Conservation (phyloP, 352 stramenopile genomes). For the Phytophthora multivora region DNA sequence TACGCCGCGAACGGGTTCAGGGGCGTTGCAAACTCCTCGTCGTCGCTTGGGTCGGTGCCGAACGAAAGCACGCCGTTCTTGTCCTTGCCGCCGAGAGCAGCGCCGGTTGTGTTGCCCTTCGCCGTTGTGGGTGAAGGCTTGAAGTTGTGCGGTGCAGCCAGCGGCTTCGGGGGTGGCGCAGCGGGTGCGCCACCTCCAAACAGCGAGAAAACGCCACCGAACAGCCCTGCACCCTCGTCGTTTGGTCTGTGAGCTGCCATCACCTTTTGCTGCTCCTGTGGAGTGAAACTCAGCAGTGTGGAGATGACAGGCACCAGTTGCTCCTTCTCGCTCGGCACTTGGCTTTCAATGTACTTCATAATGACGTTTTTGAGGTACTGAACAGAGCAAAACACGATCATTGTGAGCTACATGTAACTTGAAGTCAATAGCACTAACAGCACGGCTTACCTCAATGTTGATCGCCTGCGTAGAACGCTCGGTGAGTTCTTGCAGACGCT, state of each 20-base stretch:
- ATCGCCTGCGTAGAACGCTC: slow-evolving; percentile 46
- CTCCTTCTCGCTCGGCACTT: slow-evolving; percentile 75
- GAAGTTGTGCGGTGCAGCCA: slow-evolving; percentile 55
- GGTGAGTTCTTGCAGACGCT: slow-evolving; percentile 54
- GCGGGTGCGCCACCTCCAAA: slow-evolving; percentile 47
- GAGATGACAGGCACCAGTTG: slow-evolving; percentile 82
- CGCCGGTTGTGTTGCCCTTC: slow-evolving; percentile 23
- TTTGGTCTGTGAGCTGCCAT: slow-evolving; percentile 44
- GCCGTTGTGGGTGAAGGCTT: slow-evolving; percentile 36
- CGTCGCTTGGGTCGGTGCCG: slow-evolving; percentile 49
- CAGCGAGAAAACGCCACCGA: slow-evolving; percentile 78
- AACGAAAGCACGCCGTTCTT: slow-evolving; percentile 36
- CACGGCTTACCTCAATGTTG: slow-evolving; percentile 64
- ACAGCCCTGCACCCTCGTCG: slow-evolving; percentile 47
- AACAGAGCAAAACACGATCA: slow-evolving; percentile 1
- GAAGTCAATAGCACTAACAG: not conserved
- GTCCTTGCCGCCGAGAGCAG: slow-evolving; percentile 37
- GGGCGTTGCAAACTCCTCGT: slow-evolving; percentile 48
- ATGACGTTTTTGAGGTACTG: slow-evolving; percentile 88
- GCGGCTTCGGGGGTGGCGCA: slow-evolving; percentile 49
- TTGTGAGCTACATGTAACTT: slow-evolving; percentile 5
- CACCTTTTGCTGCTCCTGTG: slow-evolving; percentile 68
- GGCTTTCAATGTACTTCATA: slow-evolving; percentile 85
- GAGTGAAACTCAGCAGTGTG: slow-evolving; percentile 75
- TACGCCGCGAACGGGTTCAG: slow-evolving; percentile 74